Base-by-base conservation (phyloP, 1,139 yeast species). In the Kodamaea plutei region DNA sequence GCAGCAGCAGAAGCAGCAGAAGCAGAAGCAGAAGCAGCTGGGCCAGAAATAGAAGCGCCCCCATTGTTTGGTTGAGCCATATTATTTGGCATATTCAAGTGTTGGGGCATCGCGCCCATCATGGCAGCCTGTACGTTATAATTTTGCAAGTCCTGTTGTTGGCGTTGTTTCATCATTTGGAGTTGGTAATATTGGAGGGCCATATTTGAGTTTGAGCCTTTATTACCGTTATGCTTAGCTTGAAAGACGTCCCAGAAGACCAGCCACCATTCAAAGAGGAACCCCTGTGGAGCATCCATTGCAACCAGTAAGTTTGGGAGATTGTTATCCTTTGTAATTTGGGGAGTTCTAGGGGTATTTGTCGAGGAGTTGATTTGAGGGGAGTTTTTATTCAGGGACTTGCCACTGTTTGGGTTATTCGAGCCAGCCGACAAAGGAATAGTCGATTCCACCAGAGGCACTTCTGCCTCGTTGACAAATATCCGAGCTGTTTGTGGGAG, bases 221-320 rank as follows among this genome's bases (percentile, higher is more conserved):
- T 33, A 33, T 31, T 34, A 20, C 34, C 29, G 28, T 47, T 51
- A 37, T 58, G 79, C 47, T 84, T 71, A 2, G 95, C 94, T 48
- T 83, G 84, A 57, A 83, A 85, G 27, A 87, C 80, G 54, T 89
- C 96, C 96, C 96, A 89, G 52, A 88, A 89, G 19, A 88, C 79
- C 61, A 79, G 88, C 96, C 96, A 89, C 96, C 97, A 89, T 53
- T 88, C 96, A 46, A 74, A 79, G 26, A 88, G 61, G 48, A 85
- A 88, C 7, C 96, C 93, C 46, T 82, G 89, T 0, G 95, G 93
- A 4, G 94, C 80, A 50, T 87, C 87, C 75, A 76, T 73, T 15
- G 78, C 67, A 47, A 76, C 68, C 32, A 64, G 61, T 36, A 75
- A 55, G 15, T 62, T 61, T 1, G 82, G 78, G 15, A 76, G 54